Base-by-base conservation (phyloP, 129 eudicot genomes). In the Apium graveolens region DNA sequence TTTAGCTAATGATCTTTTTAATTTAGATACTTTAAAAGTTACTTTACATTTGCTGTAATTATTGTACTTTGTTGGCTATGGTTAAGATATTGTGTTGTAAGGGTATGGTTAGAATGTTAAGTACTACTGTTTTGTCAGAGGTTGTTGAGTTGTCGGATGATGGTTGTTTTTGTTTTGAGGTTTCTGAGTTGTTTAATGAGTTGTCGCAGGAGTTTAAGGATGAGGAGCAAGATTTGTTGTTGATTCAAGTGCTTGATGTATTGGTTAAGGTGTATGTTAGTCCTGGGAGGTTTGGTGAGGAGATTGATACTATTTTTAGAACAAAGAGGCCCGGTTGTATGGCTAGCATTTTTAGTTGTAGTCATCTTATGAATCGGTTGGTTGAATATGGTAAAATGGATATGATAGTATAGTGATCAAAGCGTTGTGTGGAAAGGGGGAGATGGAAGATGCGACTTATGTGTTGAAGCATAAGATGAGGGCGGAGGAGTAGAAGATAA, bases 251-350 rank as follows among this genome's bases (percentile, higher is more conserved):
- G 11, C 49, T 89, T 32, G 86, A 86, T 85, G 82, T 78, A 5
- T 62, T 91, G 79, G 86, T 93, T 63, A 93, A 89, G 86, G 87
- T 84, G 10, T 93, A 89, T 86, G 93, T 62, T 31, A 83, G 70
- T 63, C 74, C 83, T 31, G 93, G 88, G 5, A 85, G 65, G 86
- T 93, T 89, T 84, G 88, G 89, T n/a, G 91, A 91, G 62, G 92
- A 88, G 5, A 70, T 84, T n/a, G 89, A 88, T 78, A 75, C 79
- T 11, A 71, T 91, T 57, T 89, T 85, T 53, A 70, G 51, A 26
- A 84, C 84, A 24, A 82, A 73, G 62, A 85, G 91, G 77, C 86
- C 75, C 46, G 88, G 90, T 5, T 73, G 87, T 77, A 70, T 85
- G 21, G 79, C 89, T 1, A 66, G 80, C 37, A 83, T 91, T 48